Base-by-base conservation (phyloP, 208 protist species). In the Hexamita inflata region DNA sequence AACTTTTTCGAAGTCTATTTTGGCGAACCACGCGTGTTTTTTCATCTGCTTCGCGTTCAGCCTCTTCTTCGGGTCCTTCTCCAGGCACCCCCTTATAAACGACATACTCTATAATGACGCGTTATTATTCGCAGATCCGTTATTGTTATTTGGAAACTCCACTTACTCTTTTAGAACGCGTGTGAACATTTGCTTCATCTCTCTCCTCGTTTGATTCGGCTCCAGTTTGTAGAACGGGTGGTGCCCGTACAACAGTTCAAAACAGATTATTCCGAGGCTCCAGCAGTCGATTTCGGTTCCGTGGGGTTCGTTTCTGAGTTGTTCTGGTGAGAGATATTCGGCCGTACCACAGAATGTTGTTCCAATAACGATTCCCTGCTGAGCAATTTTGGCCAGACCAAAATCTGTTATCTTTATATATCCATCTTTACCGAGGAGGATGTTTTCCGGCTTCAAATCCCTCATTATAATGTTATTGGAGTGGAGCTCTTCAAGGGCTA, bases 361-460 rank as follows among this genome's bases (percentile, higher is more conserved):
- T n/a, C 32, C 64, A 40, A n/a, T 34, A 11, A 70, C 30, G 15
- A 34, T 45, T 38, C 28, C 38, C 15, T 4, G 7, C 9, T 42
- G 35, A 70, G 81, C 77, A n/a, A 85, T 78, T 62, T 93, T 93
- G 26, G 85, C 82, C 34, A 92, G 91, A 13, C 92, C 92, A 81
- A 94, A 94, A 82, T 95, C 92, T 9, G 87, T 89, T 0, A 95
- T 2, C 49, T 89, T 91, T 32, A 92, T 82, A 74, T 94, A 83
- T 0, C 92, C 92, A 9, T 88, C 35, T 15, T 30, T 35, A 58
- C 80, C 75, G 0, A 88, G 49, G 0, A 88, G 61, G 1, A 88
- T 49, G 68, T 88, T 88, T 66, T 87, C 82, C 0, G 83, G 84
- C 70, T 88, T 88, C 0, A 88, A 61, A 74, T 88, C 84, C n/a